Evolutionary conservation across 345 rosid species (phyloP).

Genomic region (Citrus trifoliata): DNA sequence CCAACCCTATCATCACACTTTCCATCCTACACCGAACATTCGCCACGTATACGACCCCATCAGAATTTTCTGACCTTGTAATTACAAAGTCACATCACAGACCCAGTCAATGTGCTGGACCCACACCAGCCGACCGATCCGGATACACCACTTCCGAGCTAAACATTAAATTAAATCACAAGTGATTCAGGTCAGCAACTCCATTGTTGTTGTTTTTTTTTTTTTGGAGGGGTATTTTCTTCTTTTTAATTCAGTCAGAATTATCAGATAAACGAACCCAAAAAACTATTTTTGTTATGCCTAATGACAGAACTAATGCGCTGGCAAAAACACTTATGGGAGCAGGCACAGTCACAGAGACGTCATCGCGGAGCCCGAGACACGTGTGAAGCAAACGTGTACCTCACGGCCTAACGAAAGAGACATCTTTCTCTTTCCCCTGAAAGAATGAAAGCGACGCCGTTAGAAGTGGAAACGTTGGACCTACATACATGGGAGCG

Average conservation of each 20-base stretch:
- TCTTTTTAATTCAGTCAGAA: too few species aligned
- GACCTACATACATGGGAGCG: background rate
- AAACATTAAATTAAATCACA: background rate
- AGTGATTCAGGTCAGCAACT: too few species aligned
- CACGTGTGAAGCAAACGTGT: constrained; percentile 13
- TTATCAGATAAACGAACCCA: background rate
- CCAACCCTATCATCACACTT: background rate
- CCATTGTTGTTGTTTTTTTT: background rate
- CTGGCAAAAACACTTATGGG: background rate
- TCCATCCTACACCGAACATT: background rate
- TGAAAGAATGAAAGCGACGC: constrained; percentile 18
- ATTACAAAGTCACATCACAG: background rate
- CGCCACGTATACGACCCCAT: background rate
- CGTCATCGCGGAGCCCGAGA: background rate
- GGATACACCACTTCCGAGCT: background rate
- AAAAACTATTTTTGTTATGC: background rate
- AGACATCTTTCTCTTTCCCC: too few species aligned
- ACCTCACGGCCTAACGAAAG: background rate
- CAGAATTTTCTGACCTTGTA: background rate
- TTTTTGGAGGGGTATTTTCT: background rate
- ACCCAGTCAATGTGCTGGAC: background rate
- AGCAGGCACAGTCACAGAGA: background rate
- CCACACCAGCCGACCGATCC: background rate
- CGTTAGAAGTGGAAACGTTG: constrained; percentile 7
- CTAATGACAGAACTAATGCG: background rate